Conservation (phyloP, 2,329 filamentous ascomycete genomes). For the Trichoderma aggressivum region DNA sequence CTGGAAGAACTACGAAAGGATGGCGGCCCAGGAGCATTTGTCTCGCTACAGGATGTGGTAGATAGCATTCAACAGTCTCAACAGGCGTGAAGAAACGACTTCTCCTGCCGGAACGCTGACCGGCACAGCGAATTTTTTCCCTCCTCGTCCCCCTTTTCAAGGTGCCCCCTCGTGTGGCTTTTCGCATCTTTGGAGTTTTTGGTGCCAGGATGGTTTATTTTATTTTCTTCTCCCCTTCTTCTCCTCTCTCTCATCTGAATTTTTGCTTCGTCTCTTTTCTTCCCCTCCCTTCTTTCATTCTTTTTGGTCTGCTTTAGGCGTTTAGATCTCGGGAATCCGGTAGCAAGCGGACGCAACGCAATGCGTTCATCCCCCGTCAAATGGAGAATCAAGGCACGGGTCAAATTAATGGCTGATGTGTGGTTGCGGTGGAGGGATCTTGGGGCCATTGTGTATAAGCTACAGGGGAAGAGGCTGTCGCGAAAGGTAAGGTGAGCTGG, state of each 20-base stretch:
- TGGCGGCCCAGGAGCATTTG: conserved; percentile 77
- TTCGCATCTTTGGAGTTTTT: background rate
- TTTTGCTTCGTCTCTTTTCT: background rate
- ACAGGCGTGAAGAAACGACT: conserved; percentile 21
- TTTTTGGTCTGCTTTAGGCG: background rate
- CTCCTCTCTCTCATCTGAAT: background rate
- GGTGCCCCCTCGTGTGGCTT: background rate
- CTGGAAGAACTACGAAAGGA: conserved; percentile 78
- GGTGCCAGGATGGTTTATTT: background rate
- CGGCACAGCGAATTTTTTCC: background rate
- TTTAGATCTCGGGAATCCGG: background rate
- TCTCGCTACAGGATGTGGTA: conserved; percentile 57
- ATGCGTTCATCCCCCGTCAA: background rate
- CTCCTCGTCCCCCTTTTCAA: background rate
- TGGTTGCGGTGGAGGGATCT: background rate
- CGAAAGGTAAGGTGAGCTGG: background rate
- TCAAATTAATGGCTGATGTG: background rate
- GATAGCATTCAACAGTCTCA: conserved; percentile 43
- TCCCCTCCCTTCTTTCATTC: background rate
- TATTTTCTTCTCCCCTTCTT: background rate
- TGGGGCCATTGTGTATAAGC: background rate
- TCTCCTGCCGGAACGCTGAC: background rate
- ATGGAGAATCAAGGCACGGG: background rate
- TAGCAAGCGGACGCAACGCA: background rate
- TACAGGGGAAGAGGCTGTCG: background rate